Evolutionary conservation across 2,329 filamentous ascomycete species (phyloP), one percentile per base, ranked within the genome.

Genomic region (Xylaria hypoxylon): DNA sequence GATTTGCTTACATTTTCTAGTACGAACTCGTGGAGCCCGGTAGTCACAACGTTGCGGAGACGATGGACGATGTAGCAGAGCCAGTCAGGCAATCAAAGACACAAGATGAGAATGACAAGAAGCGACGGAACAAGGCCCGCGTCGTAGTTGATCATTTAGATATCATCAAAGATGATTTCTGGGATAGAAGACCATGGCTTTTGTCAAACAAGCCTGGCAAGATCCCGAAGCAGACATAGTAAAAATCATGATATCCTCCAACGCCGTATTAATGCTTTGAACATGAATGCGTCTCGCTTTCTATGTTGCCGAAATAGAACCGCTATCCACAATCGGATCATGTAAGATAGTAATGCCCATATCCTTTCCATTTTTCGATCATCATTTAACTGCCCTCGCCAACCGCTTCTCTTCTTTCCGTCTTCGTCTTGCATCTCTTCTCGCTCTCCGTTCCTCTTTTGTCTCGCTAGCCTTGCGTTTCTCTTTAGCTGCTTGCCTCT

Each of bases 161-260:
- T 80, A 92, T 99, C 74, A 98, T 99, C 80, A 94, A 92, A 74
- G 93, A 98, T 79, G 92, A 93, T 3, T 99, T 99, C 77, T 99
- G 96, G 96, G 86, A 93, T 70, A 86, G 85, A 73, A 85, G 94
- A 76, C 94, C 94, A 1, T 98, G 94, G 93, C 84, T 96, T 63
- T 77, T 94, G 59, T 92, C 90, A 1, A 90, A 91, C 70, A 91
- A 89, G 78, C 90, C 90, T 5, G 91, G 91, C 24, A 90, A 87
- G 74, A 82, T 90, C 72, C 89, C 89, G n/a, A 89, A 88, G 75
- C 85, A 88, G 76, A 81, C 80, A 59, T 71, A 70, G 70, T 67
- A 68, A 42, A 57, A 48, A 3, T 60, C 31, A 64, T 59, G 44
- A 66, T 67, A 59, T 31, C 64, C 59, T 57, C 58, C n/a, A 66